Evolutionary conservation across 225 moss, liverwort and hornwort species (phyloP).

Genomic region (Ulota crispa): DNA sequence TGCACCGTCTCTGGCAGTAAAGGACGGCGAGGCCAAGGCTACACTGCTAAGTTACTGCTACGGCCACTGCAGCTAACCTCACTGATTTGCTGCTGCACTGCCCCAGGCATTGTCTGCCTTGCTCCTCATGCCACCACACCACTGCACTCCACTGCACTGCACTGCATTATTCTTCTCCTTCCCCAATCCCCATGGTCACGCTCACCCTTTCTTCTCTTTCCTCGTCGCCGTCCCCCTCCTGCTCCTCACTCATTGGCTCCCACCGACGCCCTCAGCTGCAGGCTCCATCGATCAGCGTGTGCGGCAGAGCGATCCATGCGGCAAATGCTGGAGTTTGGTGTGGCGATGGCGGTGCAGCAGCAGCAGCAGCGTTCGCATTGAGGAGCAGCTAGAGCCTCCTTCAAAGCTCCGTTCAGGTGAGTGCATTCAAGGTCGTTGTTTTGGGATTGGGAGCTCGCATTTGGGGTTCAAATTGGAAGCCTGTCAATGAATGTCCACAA

Average conservation of each 20-base stretch:
- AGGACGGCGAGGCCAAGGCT: background rate
- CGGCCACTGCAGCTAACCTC: slow-evolving; percentile 2
- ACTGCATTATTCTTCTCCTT: background rate
- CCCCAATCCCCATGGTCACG: too few species aligned
- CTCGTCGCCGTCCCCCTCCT: background rate
- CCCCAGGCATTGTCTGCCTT: background rate
- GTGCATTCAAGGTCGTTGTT: background rate
- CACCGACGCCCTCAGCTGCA: background rate
- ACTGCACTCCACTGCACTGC: background rate
- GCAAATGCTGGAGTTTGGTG: background rate
- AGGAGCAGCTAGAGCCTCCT: background rate
- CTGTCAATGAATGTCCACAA: background rate
- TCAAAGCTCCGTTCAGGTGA: background rate
- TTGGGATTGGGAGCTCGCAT: background rate
- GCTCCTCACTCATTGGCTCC: slow-evolving; percentile 5
- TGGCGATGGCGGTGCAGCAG: background rate
- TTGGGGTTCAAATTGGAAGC: background rate
- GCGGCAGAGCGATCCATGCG: background rate
- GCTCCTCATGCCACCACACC: background rate
- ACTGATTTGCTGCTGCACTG: slow-evolving; percentile 13
- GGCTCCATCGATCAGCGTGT: background rate
- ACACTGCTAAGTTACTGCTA: background rate
- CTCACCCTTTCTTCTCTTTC: background rate
- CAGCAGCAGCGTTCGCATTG: background rate
- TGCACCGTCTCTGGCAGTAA: background rate